Evolutionary conservation across 2,329 filamentous ascomycete genomes (phyloP).

Genomic region (Dryadomyces quercus-mongolicae): DNA sequence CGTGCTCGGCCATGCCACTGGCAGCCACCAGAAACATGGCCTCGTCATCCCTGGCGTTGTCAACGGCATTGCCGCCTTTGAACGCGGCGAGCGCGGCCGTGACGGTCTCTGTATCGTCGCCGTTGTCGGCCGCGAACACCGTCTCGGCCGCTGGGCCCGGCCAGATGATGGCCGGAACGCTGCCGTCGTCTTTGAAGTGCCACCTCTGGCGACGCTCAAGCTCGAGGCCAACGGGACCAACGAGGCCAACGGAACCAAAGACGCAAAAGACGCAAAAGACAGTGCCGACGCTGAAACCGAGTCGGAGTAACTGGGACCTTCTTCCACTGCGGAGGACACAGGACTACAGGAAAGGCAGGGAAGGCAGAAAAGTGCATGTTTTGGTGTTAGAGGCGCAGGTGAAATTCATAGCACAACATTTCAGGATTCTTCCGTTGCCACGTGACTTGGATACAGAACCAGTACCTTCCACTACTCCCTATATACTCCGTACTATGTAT

Average conservation of each 20-base stretch:
- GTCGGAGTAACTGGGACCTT: too few relatives aligned
- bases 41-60: constrained; percentile 49
- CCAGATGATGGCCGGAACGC: constrained; percentile 59
- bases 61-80: constrained; percentile 80
- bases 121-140: constrained; percentile 78
- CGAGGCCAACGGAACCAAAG: constrained; percentile 12
- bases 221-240: constrained; percentile 21
- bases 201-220: constrained; percentile 24
- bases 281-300: too few relatives aligned
- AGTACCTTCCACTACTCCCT: too few relatives aligned
- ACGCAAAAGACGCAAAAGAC: not conserved
- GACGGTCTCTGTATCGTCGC: constrained; percentile 73
- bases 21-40: constrained; percentile 5
- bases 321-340: too few relatives aligned
- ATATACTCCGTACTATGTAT: too few relatives aligned
- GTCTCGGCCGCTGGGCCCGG: constrained; percentile 71
- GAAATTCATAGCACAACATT: too few relatives aligned
- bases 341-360: too few relatives aligned
- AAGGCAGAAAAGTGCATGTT: too few relatives aligned
- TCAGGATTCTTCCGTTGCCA: too few relatives aligned
- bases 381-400: too few relatives aligned
- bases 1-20: constrained; percentile 36
- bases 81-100: constrained; percentile 64
- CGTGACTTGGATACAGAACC: too few relatives aligned
- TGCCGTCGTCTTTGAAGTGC: constrained; percentile 77